phyloP scores from a whole-genome alignment of 2,329 filamentous ascomycete genomes.

The Neonectria ditissima region DNA sequence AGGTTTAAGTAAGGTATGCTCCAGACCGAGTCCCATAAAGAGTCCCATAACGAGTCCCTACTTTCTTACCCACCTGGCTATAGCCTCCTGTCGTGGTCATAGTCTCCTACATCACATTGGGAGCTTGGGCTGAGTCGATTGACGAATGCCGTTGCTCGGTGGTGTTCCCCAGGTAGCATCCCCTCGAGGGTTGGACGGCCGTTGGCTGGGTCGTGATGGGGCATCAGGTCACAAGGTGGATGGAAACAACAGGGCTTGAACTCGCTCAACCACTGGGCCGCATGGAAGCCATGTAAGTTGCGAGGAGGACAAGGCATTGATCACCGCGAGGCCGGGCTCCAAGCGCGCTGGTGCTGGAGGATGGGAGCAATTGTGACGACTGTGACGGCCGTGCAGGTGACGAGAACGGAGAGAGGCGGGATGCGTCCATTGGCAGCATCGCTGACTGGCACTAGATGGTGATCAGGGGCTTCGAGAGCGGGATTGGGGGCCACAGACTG shows the following conservation, averaged over 20 bases:
- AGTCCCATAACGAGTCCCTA: too few species aligned
- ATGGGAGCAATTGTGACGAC: slow-evolving; percentile 36
- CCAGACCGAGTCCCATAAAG: neutral
- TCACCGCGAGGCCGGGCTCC: slow-evolving; percentile 29
- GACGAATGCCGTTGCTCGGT: slow-evolving; percentile 8
- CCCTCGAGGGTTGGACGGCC: slow-evolving; percentile 28
- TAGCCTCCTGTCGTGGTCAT: slow-evolving; percentile 6
- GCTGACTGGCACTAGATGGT: slow-evolving; percentile 37
- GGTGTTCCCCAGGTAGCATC: slow-evolving; percentile 10
- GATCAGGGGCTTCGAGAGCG: slow-evolving; percentile 25
- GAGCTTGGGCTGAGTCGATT: slow-evolving; percentile 10
- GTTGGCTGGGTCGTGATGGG: slow-evolving; percentile 37
- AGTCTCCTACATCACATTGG: slow-evolving; percentile 16
- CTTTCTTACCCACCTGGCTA: neutral
- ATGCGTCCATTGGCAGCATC: slow-evolving; percentile 41
- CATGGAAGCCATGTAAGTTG: slow-evolving; percentile 23
- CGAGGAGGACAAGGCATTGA: slow-evolving; percentile 27
- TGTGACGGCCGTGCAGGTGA: slow-evolving; percentile 39
- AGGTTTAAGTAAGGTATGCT: slow-evolving; percentile 24
- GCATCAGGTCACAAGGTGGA: slow-evolving; percentile 28
- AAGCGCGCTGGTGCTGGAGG: slow-evolving; percentile 15
- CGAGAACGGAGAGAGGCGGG: slow-evolving; percentile 32
- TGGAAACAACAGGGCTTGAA: slow-evolving; percentile 13
- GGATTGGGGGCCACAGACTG: slow-evolving; percentile 13
- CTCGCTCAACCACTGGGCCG: slow-evolving; percentile 14